Percentiles rank a stretch among this genome's conserved stretches.
Conservation (phyloP, 2,329 filamentous ascomycete species). For the Diaporthe sp. region DNA sequence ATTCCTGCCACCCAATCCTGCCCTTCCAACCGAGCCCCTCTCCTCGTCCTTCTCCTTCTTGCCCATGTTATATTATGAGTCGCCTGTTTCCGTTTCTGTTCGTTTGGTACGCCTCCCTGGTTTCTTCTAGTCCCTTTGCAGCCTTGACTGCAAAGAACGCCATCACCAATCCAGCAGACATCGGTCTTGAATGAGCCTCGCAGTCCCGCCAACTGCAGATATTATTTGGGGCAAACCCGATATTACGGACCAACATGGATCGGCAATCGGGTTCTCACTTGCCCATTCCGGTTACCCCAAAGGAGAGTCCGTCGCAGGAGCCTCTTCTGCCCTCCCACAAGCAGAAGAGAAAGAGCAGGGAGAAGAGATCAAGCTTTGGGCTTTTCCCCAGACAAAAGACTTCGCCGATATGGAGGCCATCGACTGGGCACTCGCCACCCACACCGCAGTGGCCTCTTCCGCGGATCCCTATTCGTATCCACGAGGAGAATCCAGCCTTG, state of each 20-base stretch:
- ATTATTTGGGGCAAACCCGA: neutral
- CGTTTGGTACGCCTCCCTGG: neutral
- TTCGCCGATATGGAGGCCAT: conserved; percentile 38
- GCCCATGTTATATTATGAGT: conserved; percentile 22
- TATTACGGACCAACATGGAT: conserved; percentile 26
- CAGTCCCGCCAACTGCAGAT: neutral
- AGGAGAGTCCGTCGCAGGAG: conserved; percentile 34
- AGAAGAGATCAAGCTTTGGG: conserved; percentile 34
- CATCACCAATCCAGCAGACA: neutral
- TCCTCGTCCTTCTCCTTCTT: neutral
- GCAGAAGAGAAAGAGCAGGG: conserved; percentile 36
- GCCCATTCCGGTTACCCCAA: conserved; percentile 39
- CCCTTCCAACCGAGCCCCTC: conserved; percentile 20
- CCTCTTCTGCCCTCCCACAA: conserved; percentile 34
- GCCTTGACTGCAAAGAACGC: conserved; percentile 10
- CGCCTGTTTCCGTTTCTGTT: neutral
- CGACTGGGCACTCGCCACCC: conserved; percentile 37
- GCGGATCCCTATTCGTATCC: conserved; percentile 28
- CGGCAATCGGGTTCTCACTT: conserved; percentile 37
- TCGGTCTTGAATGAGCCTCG: neutral
- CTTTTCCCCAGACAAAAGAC: conserved; percentile 35
- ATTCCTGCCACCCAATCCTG: conserved; percentile 31
- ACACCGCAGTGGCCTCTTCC: conserved; percentile 38
- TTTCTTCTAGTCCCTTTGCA: conserved; percentile 20
- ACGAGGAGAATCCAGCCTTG: conserved; percentile 31